phyloP scores from a whole-genome alignment of 2,329 filamentous ascomycete genomes.

The Clonostachys chloroleuca region DNA sequence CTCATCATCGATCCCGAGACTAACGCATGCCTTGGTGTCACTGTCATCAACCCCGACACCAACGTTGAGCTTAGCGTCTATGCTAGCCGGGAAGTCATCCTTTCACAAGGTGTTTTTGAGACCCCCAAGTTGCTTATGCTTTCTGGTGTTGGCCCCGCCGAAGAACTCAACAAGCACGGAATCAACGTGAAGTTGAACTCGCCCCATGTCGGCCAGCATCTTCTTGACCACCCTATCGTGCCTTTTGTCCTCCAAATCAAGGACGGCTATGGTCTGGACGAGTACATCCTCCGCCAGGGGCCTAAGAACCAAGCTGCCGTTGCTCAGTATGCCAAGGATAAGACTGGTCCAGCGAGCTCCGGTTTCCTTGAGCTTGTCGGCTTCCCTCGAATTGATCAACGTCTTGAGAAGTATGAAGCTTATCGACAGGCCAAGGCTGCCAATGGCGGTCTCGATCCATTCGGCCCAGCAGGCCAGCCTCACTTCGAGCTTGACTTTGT shows the following conservation, averaged over 20 bases:
- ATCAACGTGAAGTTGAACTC: slow-evolving; percentile 51
- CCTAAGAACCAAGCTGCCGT: slow-evolving; percentile 23
- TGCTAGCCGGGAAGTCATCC: slow-evolving; percentile 42
- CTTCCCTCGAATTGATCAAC: slow-evolving; percentile 51
- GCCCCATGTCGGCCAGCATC: slow-evolving; percentile 59
- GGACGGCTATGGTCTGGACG: slow-evolving; percentile 31
- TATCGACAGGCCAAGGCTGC: slow-evolving; percentile 37
- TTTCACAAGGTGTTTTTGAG: slow-evolving; percentile 53
- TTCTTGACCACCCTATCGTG: slow-evolving; percentile 57
- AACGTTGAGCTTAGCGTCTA: slow-evolving; percentile 34
- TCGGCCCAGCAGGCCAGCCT: slow-evolving; percentile 50
- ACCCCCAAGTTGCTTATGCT: slow-evolving; percentile 62
- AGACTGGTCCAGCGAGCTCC: slow-evolving; percentile 31
- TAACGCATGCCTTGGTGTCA: slow-evolving; percentile 38
- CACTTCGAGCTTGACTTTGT: slow-evolving; percentile 62
- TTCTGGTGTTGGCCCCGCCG: slow-evolving; percentile 54
- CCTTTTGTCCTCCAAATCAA: slow-evolving; percentile 40
- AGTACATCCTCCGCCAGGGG: slow-evolving; percentile 30
- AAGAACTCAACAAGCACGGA: slow-evolving; percentile 43
- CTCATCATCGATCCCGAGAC: slow-evolving; percentile 42
- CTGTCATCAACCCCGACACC: slow-evolving; percentile 27
- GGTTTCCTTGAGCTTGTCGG: slow-evolving; percentile 46
- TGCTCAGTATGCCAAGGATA: slow-evolving; percentile 26
- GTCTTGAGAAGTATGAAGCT: slow-evolving; percentile 38
- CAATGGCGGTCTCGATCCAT: slow-evolving; percentile 44